Percentiles rank a stretch among this genome's conserved stretches.
Evolutionary conservation across 257 asterid genomes (phyloP).

Genomic region (Echites panduratus): DNA sequence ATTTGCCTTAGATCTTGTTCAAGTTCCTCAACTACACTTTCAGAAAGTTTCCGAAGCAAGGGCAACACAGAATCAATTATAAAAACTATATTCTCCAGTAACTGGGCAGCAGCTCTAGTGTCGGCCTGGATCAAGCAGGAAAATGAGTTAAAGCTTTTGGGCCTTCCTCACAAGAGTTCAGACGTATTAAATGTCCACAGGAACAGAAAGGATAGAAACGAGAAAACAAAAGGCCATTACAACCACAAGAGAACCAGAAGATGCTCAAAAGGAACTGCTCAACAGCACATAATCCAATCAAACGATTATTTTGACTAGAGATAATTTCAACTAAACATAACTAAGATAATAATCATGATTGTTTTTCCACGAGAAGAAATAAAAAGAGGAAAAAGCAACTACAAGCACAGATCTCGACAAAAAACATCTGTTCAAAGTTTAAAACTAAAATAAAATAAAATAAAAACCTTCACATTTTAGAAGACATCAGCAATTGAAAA

Average conservation of each 20-base stretch:
- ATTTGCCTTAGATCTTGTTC: slow-evolving; percentile 96
- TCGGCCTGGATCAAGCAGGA: slow-evolving; percentile 55
- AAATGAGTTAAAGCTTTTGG: slow-evolving; percentile 8
- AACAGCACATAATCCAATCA: not conserved
- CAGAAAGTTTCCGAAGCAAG: slow-evolving; percentile 81
- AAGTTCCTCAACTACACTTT: slow-evolving; percentile 70
- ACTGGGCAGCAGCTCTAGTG: slow-evolving; percentile 74
- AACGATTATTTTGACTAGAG: not conserved
- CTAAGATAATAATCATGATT: not conserved
- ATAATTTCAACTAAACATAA: not conserved
- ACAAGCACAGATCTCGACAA: too few species aligned
- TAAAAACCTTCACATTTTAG: too few species aligned
- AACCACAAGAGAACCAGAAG: not conserved
- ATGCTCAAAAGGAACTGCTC: not conserved
- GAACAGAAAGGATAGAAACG: not conserved
- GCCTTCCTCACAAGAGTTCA: not conserved
- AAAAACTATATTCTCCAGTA: slow-evolving; percentile 92
- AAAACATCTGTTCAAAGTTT: too few species aligned
- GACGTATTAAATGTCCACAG: too few species aligned
- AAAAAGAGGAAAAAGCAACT: too few species aligned
- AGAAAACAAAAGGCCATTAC: too few species aligned
- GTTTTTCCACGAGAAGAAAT: not conserved
- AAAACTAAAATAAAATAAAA: too few species aligned
- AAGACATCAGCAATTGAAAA: too few species aligned
- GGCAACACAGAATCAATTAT: slow-evolving; percentile 89